Evolutionary conservation across 352 stramenopile genomes (phyloP), one percentile per base, ranked within the genome.

Genomic region (Globisporangium acanthophoron): DNA sequence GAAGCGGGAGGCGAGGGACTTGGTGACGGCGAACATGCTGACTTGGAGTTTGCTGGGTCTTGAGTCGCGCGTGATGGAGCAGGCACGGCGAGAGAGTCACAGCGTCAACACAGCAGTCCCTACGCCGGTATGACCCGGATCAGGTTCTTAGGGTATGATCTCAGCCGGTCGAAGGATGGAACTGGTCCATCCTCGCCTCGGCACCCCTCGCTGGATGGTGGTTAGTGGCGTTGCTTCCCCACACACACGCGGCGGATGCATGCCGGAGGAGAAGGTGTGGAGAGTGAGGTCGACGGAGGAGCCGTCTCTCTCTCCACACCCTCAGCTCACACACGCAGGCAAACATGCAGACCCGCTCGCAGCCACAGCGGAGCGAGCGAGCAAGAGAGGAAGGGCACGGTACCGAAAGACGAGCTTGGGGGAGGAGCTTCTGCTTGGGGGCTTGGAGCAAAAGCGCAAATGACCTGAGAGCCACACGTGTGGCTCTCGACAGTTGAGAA

Each of bases 61-160:
- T 21, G 41, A 12, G 16, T 47, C 41, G 41, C 35, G 64, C 43
- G 24, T 3, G n/a, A 56, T 12, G 24, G 12, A n/a, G 24, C 18
- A 29, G 48, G 29, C 9, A 63, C 56, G 33, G 29, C 46, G 52
- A 54, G 52, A 44, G 47, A 69, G 35, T 56, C 39, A 59, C 54
- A 66, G 57, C 44, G 66, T 76, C 69, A 78, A 74, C 62, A 71
- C 69, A 80, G 71, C 71, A 79, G 69, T 83, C 74, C 74, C 74
- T 83, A 66, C 74, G 74, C 74, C 74, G 74, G 74, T 83, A 69
- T 70, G 59, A 80, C 56, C 74, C 74, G 74, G 74, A 83, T 83
- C 74, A 83, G 74, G 74, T 83, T 79, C 66, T 64, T 76, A 83
- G 74, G 71, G 74, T 83, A 76, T 83, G 54, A 80, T 83, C 74